These are phyloP conservation scores for Beauveria rudraprayagi DNA, from an alignment of 2,329 filamentous ascomycete genomes.

Conservation along the genomic window DNA sequence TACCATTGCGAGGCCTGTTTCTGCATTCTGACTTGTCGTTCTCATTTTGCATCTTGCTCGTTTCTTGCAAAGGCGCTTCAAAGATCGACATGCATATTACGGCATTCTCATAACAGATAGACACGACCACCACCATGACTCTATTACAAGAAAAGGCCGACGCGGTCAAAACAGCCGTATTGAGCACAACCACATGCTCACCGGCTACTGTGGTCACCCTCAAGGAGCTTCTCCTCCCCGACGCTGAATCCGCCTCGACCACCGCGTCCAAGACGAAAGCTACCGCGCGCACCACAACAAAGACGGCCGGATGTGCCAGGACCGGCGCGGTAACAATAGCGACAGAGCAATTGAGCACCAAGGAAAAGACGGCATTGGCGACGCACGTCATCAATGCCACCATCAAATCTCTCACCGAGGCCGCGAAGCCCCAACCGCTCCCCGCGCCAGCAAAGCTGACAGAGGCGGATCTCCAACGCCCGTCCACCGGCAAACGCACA, in stretches of 20 bases:
- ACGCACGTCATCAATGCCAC: constrained; percentile 66
- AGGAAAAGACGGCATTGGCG: constrained; percentile 58
- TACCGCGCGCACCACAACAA: constrained; percentile 24
- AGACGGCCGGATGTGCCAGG: constrained; percentile 17
- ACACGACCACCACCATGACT: constrained; percentile 31
- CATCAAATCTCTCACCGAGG: constrained; percentile 61
- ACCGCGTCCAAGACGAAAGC: constrained; percentile 20
- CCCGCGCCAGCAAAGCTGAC: constrained; percentile 26
- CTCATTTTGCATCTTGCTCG: background rate
- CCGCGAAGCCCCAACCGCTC: constrained; percentile 42
- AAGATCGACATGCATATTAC: constrained; percentile 27
- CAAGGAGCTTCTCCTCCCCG: constrained; percentile 37
- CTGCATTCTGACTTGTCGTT: background rate
- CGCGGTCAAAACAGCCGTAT: constrained; percentile 46
- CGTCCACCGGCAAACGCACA: constrained; percentile 30
- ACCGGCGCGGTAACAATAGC: constrained; percentile 18
- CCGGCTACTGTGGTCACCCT: constrained; percentile 38
- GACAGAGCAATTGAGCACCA: constrained; percentile 21
- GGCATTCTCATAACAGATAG: constrained; percentile 13
- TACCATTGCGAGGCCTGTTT: background rate
- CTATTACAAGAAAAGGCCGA: constrained; percentile 36
- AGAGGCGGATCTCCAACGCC: constrained; percentile 22
- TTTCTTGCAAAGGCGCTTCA: background rate
- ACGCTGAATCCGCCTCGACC: constrained; percentile 19
- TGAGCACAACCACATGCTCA: constrained; percentile 46